Conservation (phyloP, 164 flowering plant species). For the Nymphaea thermarum region DNA sequence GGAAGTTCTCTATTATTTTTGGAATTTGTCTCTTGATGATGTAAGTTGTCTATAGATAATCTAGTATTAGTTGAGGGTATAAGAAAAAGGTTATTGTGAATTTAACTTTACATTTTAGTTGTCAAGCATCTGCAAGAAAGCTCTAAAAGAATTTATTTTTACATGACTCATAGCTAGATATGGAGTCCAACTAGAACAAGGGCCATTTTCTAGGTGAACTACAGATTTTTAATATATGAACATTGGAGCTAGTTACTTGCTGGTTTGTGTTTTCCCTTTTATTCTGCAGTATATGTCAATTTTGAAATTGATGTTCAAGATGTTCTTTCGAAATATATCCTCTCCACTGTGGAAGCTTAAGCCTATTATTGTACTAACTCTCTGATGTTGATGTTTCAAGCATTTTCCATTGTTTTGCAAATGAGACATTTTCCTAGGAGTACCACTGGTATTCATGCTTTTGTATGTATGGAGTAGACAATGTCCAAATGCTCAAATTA, state of each 20-base stretch:
- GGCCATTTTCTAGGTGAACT: constrained; percentile 77
- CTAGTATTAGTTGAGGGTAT: no score
- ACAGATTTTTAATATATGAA: constrained; percentile 91
- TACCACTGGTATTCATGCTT: constrained; percentile 46
- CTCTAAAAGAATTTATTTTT: not conserved
- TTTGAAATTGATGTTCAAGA: not conserved
- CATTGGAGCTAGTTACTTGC: constrained; percentile 57
- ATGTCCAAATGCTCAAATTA: constrained; percentile 40
- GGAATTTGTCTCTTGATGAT: constrained; percentile 92
- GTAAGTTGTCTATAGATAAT: constrained; percentile 29
- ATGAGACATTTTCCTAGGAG: constrained; percentile 31
- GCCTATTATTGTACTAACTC: no score
- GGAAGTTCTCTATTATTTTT: constrained; percentile 77
- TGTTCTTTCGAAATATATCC: no score
- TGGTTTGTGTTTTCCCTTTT: constrained; percentile 35
- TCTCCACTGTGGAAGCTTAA: no score
- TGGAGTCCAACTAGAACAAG: constrained; percentile 87
- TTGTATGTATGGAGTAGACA: constrained; percentile 53
- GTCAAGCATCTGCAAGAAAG: no score
- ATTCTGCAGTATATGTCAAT: not conserved
- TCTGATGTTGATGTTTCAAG: not conserved
- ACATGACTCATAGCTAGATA: constrained; percentile 58
- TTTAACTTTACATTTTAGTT: no score
- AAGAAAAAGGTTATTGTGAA: no score
- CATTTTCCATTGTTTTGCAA: constrained; percentile 18